These are phyloP conservation scores for Verticillium albo-atrum DNA, from an alignment of 2,329 filamentous ascomycete genomes.

Conservation along the genomic window DNA sequence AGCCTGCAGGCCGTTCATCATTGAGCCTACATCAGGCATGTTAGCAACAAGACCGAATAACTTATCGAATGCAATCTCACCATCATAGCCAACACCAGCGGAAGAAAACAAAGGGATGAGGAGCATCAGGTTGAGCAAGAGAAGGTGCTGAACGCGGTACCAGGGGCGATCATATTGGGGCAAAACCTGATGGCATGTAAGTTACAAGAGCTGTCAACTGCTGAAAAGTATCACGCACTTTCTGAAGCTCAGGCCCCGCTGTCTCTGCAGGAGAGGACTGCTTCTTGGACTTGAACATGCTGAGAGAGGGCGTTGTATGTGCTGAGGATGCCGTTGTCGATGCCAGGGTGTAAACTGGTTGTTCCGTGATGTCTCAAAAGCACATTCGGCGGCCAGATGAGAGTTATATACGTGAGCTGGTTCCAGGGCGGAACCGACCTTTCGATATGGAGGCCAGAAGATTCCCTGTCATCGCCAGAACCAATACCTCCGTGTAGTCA, in stretches of 20 bases:
- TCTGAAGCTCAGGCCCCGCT: conserved; percentile 6
- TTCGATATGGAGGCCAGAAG: too few species aligned
- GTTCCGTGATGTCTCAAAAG: too few species aligned
- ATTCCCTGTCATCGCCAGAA: too few species aligned
- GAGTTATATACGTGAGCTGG: too few species aligned
- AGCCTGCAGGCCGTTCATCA: conserved; percentile 37
- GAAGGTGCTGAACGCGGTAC: conserved; percentile 35
- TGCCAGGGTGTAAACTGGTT: too few species aligned
- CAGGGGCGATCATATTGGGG: conserved; percentile 35
- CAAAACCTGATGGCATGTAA: conserved; percentile 21
- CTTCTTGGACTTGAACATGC: not conserved
- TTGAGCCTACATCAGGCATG: conserved; percentile 16
- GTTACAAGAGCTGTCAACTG: not conserved
- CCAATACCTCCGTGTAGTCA: too few species aligned
- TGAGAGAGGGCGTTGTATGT: not conserved
- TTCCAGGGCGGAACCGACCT: too few species aligned
- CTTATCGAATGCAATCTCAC: conserved; percentile 12
- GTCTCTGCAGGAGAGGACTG: conserved; percentile 4
- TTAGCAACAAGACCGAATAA: too few species aligned
- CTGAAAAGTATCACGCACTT: not conserved
- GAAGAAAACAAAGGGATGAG: conserved; percentile 37
- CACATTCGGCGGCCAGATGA: too few species aligned
- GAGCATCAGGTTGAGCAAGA: conserved; percentile 38
- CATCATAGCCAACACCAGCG: conserved; percentile 39
- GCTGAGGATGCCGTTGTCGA: conserved; percentile 2